phyloP scores from a whole-genome alignment of 179 eudicot species.

The Silene vulgaris region DNA sequence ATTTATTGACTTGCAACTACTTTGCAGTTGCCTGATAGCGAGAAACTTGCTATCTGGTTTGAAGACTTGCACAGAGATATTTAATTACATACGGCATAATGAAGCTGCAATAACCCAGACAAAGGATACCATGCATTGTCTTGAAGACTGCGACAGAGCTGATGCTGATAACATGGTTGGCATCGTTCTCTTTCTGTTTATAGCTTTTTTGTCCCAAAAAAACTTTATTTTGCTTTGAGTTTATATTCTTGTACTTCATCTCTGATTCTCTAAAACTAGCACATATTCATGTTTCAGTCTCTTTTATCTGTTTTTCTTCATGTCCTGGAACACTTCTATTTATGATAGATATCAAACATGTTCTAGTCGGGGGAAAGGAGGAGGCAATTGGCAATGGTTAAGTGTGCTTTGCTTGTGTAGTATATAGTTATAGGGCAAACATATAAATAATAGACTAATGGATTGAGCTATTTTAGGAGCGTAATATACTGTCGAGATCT shows the following conservation, averaged over 20 bases:
- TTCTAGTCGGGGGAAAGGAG: not conserved
- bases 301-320: not conserved
- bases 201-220: not conserved
- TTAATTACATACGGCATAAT: slow-evolving; percentile 54
- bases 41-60: slow-evolving; percentile 77
- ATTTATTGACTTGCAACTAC: slow-evolving; percentile 18
- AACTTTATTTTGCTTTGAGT: not conserved
- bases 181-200: slow-evolving; percentile 12
- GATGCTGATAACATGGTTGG: slow-evolving; percentile 46
- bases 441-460: not conserved
- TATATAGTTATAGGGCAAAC: not conserved
- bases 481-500: slow-evolving; percentile 35
- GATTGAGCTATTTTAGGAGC: slow-evolving; percentile 38
- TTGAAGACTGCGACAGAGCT: slow-evolving; percentile 44
- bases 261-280: slow-evolving; percentile 9
- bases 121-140: slow-evolving; percentile 33
- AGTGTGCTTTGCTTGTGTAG: not conserved
- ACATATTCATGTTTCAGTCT: not conserved
- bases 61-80: slow-evolving; percentile 86
- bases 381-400: not conserved
- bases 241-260: not conserved
- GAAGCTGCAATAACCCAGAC: slow-evolving; percentile 39
- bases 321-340: not conserved
- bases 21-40: slow-evolving; percentile 86
- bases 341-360: not conserved